Conservation (phyloP, 2,329 filamentous ascomycete genomes). For the Microdochium trichocladiopsis region DNA sequence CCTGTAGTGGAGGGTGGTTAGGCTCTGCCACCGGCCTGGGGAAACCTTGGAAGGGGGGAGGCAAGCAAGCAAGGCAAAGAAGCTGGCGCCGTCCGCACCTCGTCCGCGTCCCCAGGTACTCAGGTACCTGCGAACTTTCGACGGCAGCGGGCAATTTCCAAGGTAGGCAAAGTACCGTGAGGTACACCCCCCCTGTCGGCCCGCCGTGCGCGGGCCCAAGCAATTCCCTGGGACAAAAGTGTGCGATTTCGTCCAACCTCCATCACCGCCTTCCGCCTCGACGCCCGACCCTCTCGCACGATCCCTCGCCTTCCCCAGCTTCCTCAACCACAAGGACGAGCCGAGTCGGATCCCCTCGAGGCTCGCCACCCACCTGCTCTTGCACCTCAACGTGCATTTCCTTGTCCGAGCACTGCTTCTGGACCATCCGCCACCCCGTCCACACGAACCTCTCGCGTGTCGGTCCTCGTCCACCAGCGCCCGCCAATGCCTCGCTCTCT, state of each 20-base stretch:
- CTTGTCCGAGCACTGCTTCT: no score
- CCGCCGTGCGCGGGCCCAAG: not conserved
- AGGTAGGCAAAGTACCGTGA: not conserved
- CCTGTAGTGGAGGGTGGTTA: not conserved
- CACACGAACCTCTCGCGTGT: no score
- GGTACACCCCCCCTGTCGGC: not conserved
- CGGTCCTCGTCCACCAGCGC: not conserved
- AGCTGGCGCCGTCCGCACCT: no score
- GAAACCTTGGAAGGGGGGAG: no score
- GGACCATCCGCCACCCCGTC: no score
- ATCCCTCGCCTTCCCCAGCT: not conserved
- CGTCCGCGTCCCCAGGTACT: no score
- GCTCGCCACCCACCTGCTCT: not conserved
- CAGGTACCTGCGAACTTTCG: no score
- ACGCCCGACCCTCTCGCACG: not conserved
- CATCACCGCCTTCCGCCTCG: not conserved
- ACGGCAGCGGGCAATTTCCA: no score
- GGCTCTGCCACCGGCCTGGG: no score
- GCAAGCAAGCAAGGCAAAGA: no score
- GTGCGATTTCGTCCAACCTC: not conserved
- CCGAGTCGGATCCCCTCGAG: not conserved
- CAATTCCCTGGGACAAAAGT: not conserved
- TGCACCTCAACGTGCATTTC: not conserved
- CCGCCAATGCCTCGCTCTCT: not conserved
- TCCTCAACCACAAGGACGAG: not conserved